Conservation (phyloP, 371 early-diverging fungal genomes). For the Actinomucor elegans region DNA sequence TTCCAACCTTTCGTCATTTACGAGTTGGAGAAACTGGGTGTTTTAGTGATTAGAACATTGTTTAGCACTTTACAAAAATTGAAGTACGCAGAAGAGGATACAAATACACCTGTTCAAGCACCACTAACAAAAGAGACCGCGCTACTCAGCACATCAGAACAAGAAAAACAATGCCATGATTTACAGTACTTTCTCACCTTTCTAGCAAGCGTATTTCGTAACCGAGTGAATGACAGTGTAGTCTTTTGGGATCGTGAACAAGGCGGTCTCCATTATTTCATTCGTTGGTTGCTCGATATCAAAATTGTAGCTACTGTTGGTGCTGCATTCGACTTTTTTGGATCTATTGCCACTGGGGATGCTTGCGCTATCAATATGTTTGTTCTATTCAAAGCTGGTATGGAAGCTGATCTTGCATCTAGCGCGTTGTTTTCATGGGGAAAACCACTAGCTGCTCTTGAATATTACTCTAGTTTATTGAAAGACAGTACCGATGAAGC, state of each 20-base stretch:
- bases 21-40: constrained; percentile 47
- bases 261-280: constrained; percentile 62
- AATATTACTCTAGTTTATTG: constrained; percentile 29
- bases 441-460: constrained; percentile 36
- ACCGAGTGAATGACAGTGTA: constrained; percentile 72
- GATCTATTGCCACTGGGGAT: constrained; percentile 40
- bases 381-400: constrained; percentile 26
- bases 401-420: constrained; percentile 13
- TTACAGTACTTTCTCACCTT: constrained; percentile 67
- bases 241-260: constrained; percentile 74
- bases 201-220: constrained; percentile 69
- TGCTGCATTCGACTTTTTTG: constrained; percentile 40
- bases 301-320: constrained; percentile 30
- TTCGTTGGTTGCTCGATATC: constrained; percentile 69
- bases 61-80: constrained; percentile 59
- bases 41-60: constrained; percentile 53
- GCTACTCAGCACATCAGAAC: not conserved
- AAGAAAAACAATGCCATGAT: constrained; percentile 47
- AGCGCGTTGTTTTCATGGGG: constrained; percentile 45
- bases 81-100: constrained; percentile 76
- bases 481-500: constrained; percentile 10
- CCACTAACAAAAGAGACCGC: constrained; percentile 2
- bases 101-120: constrained; percentile 29
- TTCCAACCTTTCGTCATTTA: constrained; percentile 54
- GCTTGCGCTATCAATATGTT: constrained; percentile 31